A percentile compares a stretch with the other conserved stretches of the same genome.
phyloP scores from a whole-genome alignment of 1,139 yeast species.

The Candida buenavistaensis region DNA sequence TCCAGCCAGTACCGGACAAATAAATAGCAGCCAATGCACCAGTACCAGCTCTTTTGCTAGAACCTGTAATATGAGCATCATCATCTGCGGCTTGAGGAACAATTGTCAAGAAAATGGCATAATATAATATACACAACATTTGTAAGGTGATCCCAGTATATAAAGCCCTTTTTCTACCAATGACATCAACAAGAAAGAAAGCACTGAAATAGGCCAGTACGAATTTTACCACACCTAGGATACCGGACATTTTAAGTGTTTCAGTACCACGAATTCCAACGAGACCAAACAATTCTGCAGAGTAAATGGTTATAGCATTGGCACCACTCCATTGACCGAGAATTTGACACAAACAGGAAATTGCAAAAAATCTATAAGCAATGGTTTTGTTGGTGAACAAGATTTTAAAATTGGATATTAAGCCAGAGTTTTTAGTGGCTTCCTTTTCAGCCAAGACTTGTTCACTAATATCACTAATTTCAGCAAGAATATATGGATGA shows the following conservation, averaged over 20 bases:
- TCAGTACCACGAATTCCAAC: slow-evolving; percentile 45
- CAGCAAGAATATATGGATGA: slow-evolving; percentile 53
- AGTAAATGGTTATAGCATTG: slow-evolving; percentile 60
- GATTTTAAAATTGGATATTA: slow-evolving; percentile 28
- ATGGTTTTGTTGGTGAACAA: slow-evolving; percentile 35
- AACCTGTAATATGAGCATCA: slow-evolving; percentile 25
- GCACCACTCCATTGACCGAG: slow-evolving; percentile 68
- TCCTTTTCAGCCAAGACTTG: slow-evolving; percentile 41
- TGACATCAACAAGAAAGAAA: slow-evolving; percentile 46
- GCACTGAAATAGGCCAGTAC: slow-evolving; percentile 45
- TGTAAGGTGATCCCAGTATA: slow-evolving; percentile 42
- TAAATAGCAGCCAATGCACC: slow-evolving; percentile 56
- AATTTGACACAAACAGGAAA: slow-evolving; percentile 47
- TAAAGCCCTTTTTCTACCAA: slow-evolving; percentile 45
- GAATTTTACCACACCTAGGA: slow-evolving; percentile 50
- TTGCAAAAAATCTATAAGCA: slow-evolving; percentile 44
- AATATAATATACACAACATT: slow-evolving; percentile 30
- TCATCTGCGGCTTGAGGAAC: slow-evolving; percentile 46
- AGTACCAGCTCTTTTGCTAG: slow-evolving; percentile 39
- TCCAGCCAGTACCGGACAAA: slow-evolving; percentile 61
- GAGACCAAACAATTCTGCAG: slow-evolving; percentile 54
- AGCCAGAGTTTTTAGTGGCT: slow-evolving; percentile 29
- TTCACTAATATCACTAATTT: slow-evolving; percentile 51
- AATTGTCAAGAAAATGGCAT: slow-evolving; percentile 46
- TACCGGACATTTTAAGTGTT: slow-evolving; percentile 45